Conservation (phyloP, 1,284 basidiomycete species). For the Rhodotorula sp. region DNA sequence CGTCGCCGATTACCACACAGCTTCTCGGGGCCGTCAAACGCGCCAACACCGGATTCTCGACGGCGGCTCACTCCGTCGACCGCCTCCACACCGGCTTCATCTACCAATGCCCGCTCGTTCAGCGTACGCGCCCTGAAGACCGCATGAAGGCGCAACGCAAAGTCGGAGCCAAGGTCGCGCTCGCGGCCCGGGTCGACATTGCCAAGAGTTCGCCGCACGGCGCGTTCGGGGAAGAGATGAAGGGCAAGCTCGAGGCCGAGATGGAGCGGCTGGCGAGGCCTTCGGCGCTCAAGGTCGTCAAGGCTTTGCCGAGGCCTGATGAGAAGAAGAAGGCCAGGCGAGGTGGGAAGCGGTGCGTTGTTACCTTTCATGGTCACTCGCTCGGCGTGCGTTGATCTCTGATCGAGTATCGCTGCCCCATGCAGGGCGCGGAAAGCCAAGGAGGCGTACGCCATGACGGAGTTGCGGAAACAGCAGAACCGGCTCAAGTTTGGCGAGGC, state of each 20-base stretch:
- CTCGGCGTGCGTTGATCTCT: no score
- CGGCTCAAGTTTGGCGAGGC: slow-evolving; percentile 93
- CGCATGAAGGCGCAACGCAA: slow-evolving; percentile 88
- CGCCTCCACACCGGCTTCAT: slow-evolving; percentile 95
- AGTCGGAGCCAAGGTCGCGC: slow-evolving; percentile 82
- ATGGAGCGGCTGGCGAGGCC: slow-evolving; percentile 91
- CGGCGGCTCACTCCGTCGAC: slow-evolving; percentile 58
- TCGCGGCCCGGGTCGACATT: slow-evolving; percentile 90
- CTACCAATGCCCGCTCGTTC: slow-evolving; percentile 85
- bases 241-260: slow-evolving; percentile 83
- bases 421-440: slow-evolving; percentile 88
- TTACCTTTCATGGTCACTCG: neutral
- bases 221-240: slow-evolving; percentile 71
- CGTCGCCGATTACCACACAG: slow-evolving; percentile 51
- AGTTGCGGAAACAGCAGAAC: slow-evolving; percentile 94
- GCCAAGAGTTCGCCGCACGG: slow-evolving; percentile 70
- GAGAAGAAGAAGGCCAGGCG: slow-evolving; percentile 89
- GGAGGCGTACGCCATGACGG: slow-evolving; percentile 94
- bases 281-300: slow-evolving; percentile 87
- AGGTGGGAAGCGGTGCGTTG: slow-evolving; percentile 79
- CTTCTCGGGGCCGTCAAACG: slow-evolving; percentile 91
- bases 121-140: slow-evolving; percentile 83
- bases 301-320: slow-evolving; percentile 92
- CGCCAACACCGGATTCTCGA: slow-evolving; percentile 78
- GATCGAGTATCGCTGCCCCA: no score